Conservation (phyloP, 1,284 basidiomycete genomes). For the Apiotrichum brassicae region DNA sequence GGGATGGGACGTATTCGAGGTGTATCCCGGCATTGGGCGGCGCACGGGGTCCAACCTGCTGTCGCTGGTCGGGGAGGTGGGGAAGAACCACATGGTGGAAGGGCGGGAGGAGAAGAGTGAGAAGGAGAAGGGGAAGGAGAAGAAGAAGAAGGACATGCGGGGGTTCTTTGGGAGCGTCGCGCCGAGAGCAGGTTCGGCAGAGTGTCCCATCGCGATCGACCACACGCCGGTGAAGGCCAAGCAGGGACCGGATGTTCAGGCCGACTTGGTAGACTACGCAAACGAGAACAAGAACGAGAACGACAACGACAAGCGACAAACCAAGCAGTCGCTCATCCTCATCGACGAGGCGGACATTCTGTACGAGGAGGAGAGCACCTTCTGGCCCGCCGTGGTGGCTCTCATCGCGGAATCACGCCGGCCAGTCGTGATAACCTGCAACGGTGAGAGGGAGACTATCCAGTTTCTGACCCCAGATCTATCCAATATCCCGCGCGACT, state of each 20-base stretch:
- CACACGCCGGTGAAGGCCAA: neutral
- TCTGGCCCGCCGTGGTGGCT: slow-evolving; percentile 78
- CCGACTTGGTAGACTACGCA: too few species aligned
- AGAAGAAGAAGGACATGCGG: neutral
- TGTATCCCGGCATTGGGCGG: slow-evolving; percentile 89
- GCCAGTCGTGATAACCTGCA: slow-evolving; percentile 87
- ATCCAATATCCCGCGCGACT: slow-evolving; percentile 59
- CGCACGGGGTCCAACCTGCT: slow-evolving; percentile 74
- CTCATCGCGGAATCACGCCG: slow-evolving; percentile 74
- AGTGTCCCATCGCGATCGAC: slow-evolving; percentile 30
- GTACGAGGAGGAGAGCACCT: slow-evolving; percentile 81
- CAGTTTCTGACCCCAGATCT: slow-evolving; percentile 53
- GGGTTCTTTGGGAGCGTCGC: slow-evolving; percentile 1
- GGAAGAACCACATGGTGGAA: slow-evolving; percentile 75
- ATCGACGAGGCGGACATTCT: slow-evolving; percentile 96
- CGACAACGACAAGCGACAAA: too few species aligned
- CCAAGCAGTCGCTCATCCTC: slow-evolving; percentile 77
- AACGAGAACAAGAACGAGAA: neutral
- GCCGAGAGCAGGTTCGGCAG: slow-evolving; percentile 3
- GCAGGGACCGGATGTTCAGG: too few species aligned
- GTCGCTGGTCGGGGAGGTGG: slow-evolving; percentile 81
- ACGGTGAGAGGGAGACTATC: slow-evolving; percentile 56
- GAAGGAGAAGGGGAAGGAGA: neutral
- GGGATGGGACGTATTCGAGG: slow-evolving; percentile 94
- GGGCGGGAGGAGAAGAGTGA: slow-evolving; percentile 9